Conservation (phyloP, 495 filamentous ascomycete genomes). For the Amorphotheca resinae region DNA sequence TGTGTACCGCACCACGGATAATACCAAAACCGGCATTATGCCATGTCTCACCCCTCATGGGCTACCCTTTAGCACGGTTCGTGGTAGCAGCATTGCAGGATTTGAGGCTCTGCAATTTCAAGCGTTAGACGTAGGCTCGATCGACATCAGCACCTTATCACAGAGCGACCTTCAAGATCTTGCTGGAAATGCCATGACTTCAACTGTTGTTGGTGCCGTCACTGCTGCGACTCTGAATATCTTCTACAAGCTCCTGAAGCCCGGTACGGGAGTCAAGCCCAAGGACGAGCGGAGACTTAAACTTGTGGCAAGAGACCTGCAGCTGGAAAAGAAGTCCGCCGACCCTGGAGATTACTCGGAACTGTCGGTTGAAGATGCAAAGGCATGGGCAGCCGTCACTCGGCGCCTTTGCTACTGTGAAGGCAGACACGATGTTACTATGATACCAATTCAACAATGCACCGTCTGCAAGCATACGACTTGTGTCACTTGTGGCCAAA, state of each 20-base stretch:
- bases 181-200: conserved; percentile 77
- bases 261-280: not conserved
- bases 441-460: conserved; percentile 33
- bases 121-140: conserved; percentile 51
- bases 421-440: conserved; percentile 28
- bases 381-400: conserved; percentile 13
- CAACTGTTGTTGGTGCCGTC: conserved; percentile 56
- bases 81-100: conserved; percentile 51
- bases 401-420: conserved; percentile 47
- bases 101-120: conserved; percentile 57
- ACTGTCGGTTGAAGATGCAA: not conserved
- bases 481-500: conserved; percentile 42
- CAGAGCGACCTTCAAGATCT: conserved; percentile 56
- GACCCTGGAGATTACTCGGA: not conserved
- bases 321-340: not conserved
- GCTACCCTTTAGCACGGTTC: conserved; percentile 47
- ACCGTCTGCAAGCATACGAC: conserved; percentile 40
- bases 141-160: conserved; percentile 51
- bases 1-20: conserved; percentile 44
- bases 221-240: conserved; percentile 42
- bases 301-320: not conserved
- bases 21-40: conserved; percentile 41
- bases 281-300: not conserved
- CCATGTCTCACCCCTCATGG: conserved; percentile 63
- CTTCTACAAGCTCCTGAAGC: conserved; percentile 21